phyloP scores from a whole-genome alignment of 163 green algal genomes.

The Chlorella variabilis region DNA sequence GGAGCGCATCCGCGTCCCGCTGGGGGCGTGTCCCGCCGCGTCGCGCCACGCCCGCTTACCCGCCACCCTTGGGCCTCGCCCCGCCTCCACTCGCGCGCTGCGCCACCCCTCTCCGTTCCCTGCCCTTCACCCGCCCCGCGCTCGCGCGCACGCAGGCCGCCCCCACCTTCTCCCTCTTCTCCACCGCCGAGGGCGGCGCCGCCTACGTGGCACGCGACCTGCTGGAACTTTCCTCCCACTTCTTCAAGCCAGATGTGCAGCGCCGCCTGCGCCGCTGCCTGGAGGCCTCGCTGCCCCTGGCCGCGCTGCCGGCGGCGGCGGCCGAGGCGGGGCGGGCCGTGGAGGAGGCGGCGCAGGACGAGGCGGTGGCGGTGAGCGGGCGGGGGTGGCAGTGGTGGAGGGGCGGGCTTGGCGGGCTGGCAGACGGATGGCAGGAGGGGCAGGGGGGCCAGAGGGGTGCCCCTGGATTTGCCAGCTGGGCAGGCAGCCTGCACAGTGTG shows the following conservation, averaged over 20 bases:
- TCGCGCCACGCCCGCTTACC: not conserved
- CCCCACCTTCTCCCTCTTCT: constrained; percentile 53
- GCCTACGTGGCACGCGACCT: constrained; percentile 57
- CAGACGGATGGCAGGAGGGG: not conserved
- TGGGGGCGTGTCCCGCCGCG: no score
- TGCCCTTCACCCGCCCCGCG: not conserved
- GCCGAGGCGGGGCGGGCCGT: constrained; percentile 9
- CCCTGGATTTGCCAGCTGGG: no score
- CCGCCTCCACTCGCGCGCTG: no score
- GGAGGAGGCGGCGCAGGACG: constrained; percentile 22
- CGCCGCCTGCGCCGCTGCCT: constrained; percentile 45
- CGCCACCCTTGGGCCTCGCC: not conserved
- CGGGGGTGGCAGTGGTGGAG: not conserved
- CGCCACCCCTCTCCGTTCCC: not conserved
- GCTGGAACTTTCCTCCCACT: constrained; percentile 47
- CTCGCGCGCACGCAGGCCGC: not conserved
- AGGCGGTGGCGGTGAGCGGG: constrained; percentile 21
- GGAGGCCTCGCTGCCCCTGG: constrained; percentile 62
- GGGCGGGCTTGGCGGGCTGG: not conserved
- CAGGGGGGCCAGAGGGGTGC: no score
- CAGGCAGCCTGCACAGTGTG: no score
- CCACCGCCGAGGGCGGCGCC: constrained; percentile 31
- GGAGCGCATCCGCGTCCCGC: no score
- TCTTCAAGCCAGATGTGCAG: constrained; percentile 54
- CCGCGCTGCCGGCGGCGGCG: constrained; percentile 31